Conservation (phyloP, 2,329 filamentous ascomycete genomes). For the Leptographium wingfieldii region DNA sequence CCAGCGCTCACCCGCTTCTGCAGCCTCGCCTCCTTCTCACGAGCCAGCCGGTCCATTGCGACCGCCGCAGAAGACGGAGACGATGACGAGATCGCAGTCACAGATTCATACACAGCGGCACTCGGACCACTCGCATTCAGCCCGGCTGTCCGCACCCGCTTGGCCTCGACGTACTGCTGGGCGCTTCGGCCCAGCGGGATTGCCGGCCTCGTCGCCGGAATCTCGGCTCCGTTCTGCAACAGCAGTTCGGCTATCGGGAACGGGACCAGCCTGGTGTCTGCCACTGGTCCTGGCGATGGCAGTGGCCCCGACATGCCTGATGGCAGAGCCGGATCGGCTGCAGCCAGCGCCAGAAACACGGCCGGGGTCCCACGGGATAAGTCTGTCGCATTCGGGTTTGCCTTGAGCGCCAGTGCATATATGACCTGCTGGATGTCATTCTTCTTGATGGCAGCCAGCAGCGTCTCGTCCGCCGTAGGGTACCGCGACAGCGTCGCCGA, state of each 20-base stretch:
- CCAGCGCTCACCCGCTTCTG: slow-evolving; percentile 73
- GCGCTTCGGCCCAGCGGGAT: slow-evolving; percentile 76
- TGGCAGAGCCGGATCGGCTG: slow-evolving; percentile 64
- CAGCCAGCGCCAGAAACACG: slow-evolving; percentile 81
- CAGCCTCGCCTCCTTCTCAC: slow-evolving; percentile 54
- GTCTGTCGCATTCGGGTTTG: slow-evolving; percentile 78
- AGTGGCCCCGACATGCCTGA: slow-evolving; percentile 7
- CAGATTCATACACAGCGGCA: slow-evolving; percentile 6
- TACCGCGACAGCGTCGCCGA: slow-evolving; percentile 65
- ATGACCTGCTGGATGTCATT: slow-evolving; percentile 92
- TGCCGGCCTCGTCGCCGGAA: slow-evolving; percentile 61
- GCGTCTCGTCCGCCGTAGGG: slow-evolving; percentile 68
- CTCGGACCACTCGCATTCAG: not conserved
- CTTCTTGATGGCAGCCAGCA: slow-evolving; percentile 86
- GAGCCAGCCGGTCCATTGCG: slow-evolving; percentile 43
- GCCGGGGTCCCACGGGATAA: slow-evolving; percentile 79
- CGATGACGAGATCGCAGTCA: slow-evolving; percentile 20
- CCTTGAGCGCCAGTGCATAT: slow-evolving; percentile 74
- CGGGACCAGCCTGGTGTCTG: slow-evolving; percentile 43
- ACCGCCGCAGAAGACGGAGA: slow-evolving; percentile 18
- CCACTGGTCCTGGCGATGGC: slow-evolving; percentile 17
- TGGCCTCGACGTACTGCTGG: slow-evolving; percentile 75
- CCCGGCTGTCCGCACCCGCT: slow-evolving; percentile 31
- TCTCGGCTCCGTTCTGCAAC: slow-evolving; percentile 84
- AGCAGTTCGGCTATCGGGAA: slow-evolving; percentile 88